These are phyloP conservation scores for Spergularia marina DNA, from an alignment of 148 eudicot species.

Conservation along the genomic window DNA sequence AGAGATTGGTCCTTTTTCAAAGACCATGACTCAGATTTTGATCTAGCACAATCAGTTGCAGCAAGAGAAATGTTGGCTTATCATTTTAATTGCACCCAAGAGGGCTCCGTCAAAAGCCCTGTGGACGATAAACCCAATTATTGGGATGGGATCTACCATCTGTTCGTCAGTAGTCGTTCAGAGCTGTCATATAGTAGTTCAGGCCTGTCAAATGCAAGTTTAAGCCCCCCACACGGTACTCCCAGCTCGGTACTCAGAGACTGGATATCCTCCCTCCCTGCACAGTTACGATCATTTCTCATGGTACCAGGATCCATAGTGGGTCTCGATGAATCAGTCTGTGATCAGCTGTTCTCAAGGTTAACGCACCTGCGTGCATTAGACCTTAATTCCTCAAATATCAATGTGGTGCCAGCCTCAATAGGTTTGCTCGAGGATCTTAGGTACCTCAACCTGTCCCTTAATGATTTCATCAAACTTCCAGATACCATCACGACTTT, in stretches of 20 bases:
- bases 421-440: background rate
- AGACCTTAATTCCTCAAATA: constrained; percentile 6
- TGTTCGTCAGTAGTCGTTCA: background rate
- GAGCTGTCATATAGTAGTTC: background rate
- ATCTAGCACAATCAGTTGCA: background rate
- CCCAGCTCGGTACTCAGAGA: background rate
- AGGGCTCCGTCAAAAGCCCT: background rate
- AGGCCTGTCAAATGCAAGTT: background rate
- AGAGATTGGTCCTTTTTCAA: background rate
- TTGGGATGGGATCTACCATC: constrained; percentile 3
- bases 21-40: background rate
- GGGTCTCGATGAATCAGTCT: background rate
- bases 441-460: constrained; percentile 22
- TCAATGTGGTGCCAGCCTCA: background rate
- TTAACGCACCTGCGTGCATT: background rate
- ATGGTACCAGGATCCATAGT: constrained; percentile 3
- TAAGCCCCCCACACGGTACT: background rate
- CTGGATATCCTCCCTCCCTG: background rate
- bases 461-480: background rate
- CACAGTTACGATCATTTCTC: constrained; percentile 9
- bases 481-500: constrained; percentile 7
- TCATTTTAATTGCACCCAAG: background rate
- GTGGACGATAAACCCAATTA: background rate
- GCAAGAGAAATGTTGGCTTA: background rate
- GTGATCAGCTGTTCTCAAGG: background rate